Evolutionary conservation across 2,329 filamentous ascomycete species (phyloP).

Genomic region (Clonostachys byssicola): DNA sequence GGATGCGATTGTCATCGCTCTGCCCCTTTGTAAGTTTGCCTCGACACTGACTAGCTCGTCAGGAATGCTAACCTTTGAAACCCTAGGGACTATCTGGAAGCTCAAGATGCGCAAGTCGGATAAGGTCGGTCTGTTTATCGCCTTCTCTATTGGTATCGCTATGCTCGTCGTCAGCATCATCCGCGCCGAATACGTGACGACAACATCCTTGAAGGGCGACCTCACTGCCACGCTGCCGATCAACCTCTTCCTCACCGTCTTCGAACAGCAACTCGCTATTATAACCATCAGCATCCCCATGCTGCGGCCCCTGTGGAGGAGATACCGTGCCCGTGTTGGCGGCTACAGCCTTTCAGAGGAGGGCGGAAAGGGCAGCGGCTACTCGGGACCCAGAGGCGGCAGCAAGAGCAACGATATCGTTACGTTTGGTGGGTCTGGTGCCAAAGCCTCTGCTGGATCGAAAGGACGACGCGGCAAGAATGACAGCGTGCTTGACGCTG

Average conservation of each 20-base stretch:
- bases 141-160: background rate
- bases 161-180: background rate
- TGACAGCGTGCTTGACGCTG: too few relatives aligned
- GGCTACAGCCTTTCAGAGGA: background rate
- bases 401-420: too few relatives aligned
- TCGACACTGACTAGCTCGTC: background rate
- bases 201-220: background rate
- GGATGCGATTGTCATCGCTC: background rate
- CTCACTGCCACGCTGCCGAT: background rate
- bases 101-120: slow-evolving; percentile 1
- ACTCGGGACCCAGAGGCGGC: too few relatives aligned
- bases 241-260: background rate
- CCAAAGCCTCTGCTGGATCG: too few relatives aligned
- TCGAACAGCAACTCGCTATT: background rate
- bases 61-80: background rate
- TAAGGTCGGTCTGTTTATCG: background rate
- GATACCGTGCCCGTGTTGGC: background rate
- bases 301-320: background rate
- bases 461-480: too few relatives aligned
- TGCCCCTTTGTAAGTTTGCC: background rate
- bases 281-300: slow-evolving; percentile 1
- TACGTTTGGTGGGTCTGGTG: too few relatives aligned
- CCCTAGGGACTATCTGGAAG: background rate
- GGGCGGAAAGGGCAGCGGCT: background rate
- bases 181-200: background rate